Conservation (phyloP, 2,329 filamentous ascomycete genomes). For the Fusarium stilboides region DNA sequence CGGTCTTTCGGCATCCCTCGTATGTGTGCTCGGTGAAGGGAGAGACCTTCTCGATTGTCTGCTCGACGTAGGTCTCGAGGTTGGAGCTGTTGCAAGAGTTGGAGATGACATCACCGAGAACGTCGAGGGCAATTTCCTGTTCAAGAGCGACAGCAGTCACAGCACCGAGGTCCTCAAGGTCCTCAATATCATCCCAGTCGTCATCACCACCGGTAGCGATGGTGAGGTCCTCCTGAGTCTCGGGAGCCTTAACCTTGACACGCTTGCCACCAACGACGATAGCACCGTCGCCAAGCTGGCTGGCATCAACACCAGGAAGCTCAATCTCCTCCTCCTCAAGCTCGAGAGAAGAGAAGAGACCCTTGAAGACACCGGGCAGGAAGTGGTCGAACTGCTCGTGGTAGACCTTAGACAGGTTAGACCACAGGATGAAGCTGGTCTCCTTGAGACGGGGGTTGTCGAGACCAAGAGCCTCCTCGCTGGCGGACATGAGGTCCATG, state of each 20-base stretch:
- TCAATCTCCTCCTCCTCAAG: constrained; percentile 91
- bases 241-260: constrained; percentile 78
- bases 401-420: constrained; percentile 94
- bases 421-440: constrained; percentile 98
- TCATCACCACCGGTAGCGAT: constrained; percentile 69
- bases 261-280: constrained; percentile 87
- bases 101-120: constrained; percentile 91
- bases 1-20: constrained; percentile 93
- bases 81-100: constrained; percentile 84
- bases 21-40: constrained; percentile 90
- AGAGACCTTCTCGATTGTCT: constrained; percentile 85
- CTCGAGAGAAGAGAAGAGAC: constrained; percentile 87
- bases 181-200: constrained; percentile 75
- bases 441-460: constrained; percentile 93
- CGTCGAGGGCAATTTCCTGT: constrained; percentile 97
- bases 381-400: constrained; percentile 86
- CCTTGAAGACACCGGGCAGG: constrained; percentile 82
- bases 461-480: constrained; percentile 89
- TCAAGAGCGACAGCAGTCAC: constrained; percentile 93
- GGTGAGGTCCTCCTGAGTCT: constrained; percentile 70
- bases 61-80: constrained; percentile 86
- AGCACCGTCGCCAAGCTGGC: constrained; percentile 80
- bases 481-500: constrained; percentile 89
- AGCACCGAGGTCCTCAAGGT: constrained; percentile 86
- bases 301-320: constrained; percentile 71